Conservation (phyloP, 805 yeast species). For the Metschnikowia aberdeeniae region DNA sequence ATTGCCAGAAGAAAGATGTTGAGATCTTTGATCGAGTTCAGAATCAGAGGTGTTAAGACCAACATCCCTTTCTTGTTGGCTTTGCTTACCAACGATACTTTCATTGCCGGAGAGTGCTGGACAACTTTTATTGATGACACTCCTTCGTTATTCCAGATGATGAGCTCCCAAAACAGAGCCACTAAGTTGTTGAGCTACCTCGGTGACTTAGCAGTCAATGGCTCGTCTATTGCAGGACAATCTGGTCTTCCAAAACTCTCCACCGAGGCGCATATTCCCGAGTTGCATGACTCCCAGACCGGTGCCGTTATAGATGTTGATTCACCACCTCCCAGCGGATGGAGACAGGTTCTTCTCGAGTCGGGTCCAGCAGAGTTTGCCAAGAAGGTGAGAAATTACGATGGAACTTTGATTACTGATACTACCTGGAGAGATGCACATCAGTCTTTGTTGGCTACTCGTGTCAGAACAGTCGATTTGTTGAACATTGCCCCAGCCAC, state of each 20-base stretch:
- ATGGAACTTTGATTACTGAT: constrained; percentile 93
- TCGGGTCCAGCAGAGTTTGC: constrained; percentile 91
- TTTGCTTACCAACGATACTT: constrained; percentile 82
- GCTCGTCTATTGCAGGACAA: constrained; percentile 95
- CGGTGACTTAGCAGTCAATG: constrained; percentile 93
- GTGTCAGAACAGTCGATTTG: constrained; percentile 92
- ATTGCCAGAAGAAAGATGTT: constrained; percentile 97
- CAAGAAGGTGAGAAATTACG: constrained; percentile 72
- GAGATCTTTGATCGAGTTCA: constrained; percentile 92
- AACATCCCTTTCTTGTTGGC: constrained; percentile 95
- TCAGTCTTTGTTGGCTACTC: constrained; percentile 94
- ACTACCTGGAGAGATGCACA: constrained; percentile 99
- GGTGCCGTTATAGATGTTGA: constrained; percentile 62
- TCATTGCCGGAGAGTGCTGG: constrained; percentile 88
- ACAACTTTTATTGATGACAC: constrained; percentile 98
- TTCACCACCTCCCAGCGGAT: constrained; percentile 61
- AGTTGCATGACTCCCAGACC: constrained; percentile 53
- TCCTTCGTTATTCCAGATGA: constrained; percentile 92
- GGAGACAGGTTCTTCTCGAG: constrained; percentile 83
- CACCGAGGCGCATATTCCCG: constrained; percentile 74
- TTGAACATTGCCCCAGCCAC: constrained; percentile 91
- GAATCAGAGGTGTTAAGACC: constrained; percentile 98
- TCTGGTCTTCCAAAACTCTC: constrained; percentile 82
- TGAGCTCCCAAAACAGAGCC: constrained; percentile 93
- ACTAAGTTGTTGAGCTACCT: constrained; percentile 86